These are phyloP conservation scores for Xylaria digitata DNA, from an alignment of 2,329 filamentous ascomycete species.

Conservation along the genomic window DNA sequence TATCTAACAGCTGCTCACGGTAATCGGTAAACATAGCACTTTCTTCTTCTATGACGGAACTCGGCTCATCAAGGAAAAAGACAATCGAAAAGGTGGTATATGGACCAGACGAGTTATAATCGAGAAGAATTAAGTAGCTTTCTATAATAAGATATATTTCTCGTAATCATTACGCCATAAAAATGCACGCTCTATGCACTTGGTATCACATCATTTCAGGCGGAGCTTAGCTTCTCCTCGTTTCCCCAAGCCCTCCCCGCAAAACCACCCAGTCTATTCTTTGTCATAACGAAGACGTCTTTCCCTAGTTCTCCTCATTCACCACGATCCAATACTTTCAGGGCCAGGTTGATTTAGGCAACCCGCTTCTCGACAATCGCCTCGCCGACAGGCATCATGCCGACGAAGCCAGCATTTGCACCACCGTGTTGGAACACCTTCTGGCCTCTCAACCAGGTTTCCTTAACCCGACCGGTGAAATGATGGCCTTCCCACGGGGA, in stretches of 20 bases:
- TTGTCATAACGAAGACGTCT: constrained; percentile 6
- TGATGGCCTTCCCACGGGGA: constrained; percentile 87
- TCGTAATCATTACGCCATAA: constrained; percentile 39
- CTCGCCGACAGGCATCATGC: constrained; percentile 60
- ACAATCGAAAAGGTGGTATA: too few species aligned
- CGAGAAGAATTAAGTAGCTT: not conserved
- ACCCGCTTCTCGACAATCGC: constrained; percentile 70
- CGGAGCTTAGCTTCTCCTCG: constrained; percentile 23
- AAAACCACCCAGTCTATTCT: constrained; percentile 14
- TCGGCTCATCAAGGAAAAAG: too few species aligned
- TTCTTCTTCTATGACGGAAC: too few species aligned
- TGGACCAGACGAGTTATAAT: too few species aligned
- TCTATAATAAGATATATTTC: constrained; percentile 17
- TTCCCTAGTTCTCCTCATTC: not conserved
- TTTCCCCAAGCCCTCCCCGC: constrained; percentile 28
- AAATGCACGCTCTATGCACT: constrained; percentile 32
- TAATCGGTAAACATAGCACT: too few species aligned
- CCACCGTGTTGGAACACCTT: constrained; percentile 79
- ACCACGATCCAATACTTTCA: not conserved
- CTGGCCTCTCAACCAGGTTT: constrained; percentile 85
- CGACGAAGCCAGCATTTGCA: constrained; percentile 61
- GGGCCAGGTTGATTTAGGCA: constrained; percentile 48
- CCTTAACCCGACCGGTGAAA: constrained; percentile 80
- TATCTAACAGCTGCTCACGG: too few species aligned
- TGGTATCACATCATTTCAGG: constrained; percentile 37